phyloP scores from a whole-genome alignment of 2,329 filamentous ascomycete species.

The Calonectria hawksworthii region DNA sequence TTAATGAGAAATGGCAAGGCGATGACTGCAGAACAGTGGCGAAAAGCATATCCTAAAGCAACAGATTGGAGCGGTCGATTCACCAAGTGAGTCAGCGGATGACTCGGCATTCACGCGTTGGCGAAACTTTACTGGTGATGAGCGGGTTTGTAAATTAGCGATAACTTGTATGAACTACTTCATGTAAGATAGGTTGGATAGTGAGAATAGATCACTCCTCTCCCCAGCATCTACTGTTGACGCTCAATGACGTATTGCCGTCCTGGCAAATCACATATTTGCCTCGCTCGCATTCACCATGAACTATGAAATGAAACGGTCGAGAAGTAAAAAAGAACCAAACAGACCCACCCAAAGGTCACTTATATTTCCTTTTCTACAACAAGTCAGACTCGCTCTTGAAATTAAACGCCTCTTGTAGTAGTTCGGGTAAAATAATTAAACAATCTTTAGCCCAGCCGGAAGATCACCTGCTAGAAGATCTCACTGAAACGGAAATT shows the following conservation, averaged over 20 bases:
- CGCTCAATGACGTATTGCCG: not conserved
- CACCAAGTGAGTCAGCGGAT: not conserved
- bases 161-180: not conserved
- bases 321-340: not conserved
- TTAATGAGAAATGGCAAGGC: not conserved
- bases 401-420: too few species aligned
- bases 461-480: too few species aligned
- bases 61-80: not conserved
- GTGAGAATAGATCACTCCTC: not conserved
- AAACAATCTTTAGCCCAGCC: too few species aligned
- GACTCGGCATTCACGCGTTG: not conserved
- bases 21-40: constrained; percentile 29
- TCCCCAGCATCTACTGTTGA: not conserved
- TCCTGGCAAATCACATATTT: not conserved
- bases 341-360: too few species aligned
- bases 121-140: not conserved
- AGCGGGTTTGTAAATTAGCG: not conserved
- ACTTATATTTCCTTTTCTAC: too few species aligned
- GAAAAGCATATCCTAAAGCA: constrained; percentile 12
- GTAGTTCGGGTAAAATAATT: too few species aligned
- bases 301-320: not conserved
- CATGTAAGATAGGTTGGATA: too few species aligned
- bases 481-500: too few species aligned
- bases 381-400: too few species aligned
- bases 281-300: not conserved